Base-by-base conservation (phyloP, 2,329 filamentous ascomycete genomes). In the Ophiocordyceps sinensis region DNA sequence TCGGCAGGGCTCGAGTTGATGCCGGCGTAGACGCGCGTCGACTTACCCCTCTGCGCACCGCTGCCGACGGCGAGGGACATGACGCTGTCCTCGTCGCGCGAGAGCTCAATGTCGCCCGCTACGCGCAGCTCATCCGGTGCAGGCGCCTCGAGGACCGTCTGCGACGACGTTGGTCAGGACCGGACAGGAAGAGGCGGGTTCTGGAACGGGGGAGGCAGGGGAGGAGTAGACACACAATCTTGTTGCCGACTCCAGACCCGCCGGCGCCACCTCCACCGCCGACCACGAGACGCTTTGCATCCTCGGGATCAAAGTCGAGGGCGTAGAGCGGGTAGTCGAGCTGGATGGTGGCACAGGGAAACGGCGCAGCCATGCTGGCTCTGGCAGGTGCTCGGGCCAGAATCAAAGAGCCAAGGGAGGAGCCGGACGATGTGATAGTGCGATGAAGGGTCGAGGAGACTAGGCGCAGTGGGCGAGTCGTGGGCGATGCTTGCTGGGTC, bases 251-350 rank as follows among this genome's bases (percentile, higher is more conserved):
- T 36, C 86, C 87, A 49, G 77, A 86, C 48, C 77, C 76, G 38
- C 83, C 79, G 48, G 85, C 79, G 39, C 89, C 89, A 48, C 89
- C 89, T 46, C 89, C 89, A 40, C 89, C 89, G 45, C 82, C 86
- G 31, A 94, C 84, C 9, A 94, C 66, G 21, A 95, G 69, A 47
- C 79, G 79, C 47, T 75, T 75, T 44, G 80, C 73, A 64, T 93
- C 79, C 53, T 81, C 73, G 40, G 82, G 85, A 56, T 94, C 86
- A 60, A 94, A 95, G 55, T 87, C 87, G 58, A 86, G 83, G 42
- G 82, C 78, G 60, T 87, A 94, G 44, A 94, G 74, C 38, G 88
- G 88, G 61, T 89, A 95, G 43, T 78, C 75, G 48, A 93, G 74
- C 42, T 77, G 76, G 50, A 77, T 67, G 59, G 77, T 81, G 45